A percentile compares a stretch with the other conserved stretches of the same genome.
Conservation (phyloP, 2,329 filamentous ascomycete species). For the Ilyonectria destructans region DNA sequence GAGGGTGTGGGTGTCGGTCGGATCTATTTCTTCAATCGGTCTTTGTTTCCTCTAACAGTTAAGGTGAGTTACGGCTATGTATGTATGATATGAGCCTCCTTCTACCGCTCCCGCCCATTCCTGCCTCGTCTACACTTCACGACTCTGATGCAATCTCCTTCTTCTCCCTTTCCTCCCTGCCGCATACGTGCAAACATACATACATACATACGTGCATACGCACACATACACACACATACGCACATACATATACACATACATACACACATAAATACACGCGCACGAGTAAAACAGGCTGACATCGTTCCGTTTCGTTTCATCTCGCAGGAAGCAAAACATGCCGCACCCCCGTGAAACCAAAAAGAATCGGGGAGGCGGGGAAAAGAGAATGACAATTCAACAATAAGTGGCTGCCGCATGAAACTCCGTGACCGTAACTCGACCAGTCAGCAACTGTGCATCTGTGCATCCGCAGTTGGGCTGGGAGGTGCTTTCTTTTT, state of each 20-base stretch:
- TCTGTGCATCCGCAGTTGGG: constrained; percentile 20
- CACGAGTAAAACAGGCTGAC: constrained; percentile 22
- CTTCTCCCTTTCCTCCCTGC: constrained; percentile 29
- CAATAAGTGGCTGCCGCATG: constrained; percentile 18
- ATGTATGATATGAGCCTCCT: constrained; percentile 25
- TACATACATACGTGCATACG: background rate
- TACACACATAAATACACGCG: constrained; percentile 2
- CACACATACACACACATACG: background rate
- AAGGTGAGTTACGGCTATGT: background rate
- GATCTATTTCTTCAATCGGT: constrained; percentile 19
- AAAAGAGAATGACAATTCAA: constrained; percentile 14
- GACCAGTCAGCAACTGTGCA: constrained; percentile 28
- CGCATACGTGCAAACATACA: constrained; percentile 3
- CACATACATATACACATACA: background rate
- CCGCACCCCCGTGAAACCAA: background rate
- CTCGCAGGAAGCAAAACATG: constrained; percentile 13
- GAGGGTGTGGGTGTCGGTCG: background rate
- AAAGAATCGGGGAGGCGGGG: constrained; percentile 25
- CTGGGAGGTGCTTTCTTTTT: constrained; percentile 17
- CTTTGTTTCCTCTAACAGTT: constrained; percentile 25
- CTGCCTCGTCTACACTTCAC: background rate
- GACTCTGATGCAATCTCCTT: constrained; percentile 1
- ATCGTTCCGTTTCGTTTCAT: constrained; percentile 1
- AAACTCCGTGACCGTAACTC: constrained; percentile 19
- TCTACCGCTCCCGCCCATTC: constrained; percentile 2